Evolutionary conservation across 768 basidiomycete species (phyloP).

Genomic region (Boletales sp.): DNA sequence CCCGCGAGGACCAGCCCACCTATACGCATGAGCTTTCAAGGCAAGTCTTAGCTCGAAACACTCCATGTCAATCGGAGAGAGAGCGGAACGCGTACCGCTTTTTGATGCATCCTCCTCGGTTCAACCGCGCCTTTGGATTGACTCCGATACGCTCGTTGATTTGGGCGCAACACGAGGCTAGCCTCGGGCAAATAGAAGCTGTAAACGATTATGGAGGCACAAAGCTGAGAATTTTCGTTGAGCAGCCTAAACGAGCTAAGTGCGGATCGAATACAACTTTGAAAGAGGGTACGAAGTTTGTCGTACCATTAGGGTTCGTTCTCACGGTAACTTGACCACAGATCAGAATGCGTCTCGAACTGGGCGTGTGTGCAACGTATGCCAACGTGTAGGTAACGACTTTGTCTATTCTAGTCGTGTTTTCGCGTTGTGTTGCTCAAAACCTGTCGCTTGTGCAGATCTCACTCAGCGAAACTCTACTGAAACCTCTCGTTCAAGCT

Average conservation of each 20-base stretch:
- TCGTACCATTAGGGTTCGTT: slow-evolving; percentile 5
- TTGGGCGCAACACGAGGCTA: background rate
- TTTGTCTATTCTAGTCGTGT: slow-evolving; percentile 1
- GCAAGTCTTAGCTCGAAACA: background rate
- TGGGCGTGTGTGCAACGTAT: background rate
- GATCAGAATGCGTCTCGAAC: too few relatives aligned
- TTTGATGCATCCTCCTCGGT: slow-evolving; percentile 13
- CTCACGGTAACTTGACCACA: slow-evolving; percentile 8
- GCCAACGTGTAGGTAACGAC: background rate
- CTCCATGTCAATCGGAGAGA: background rate
- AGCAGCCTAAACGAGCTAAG: too few relatives aligned
- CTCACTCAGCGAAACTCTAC: slow-evolving; percentile 2
- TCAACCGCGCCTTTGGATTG: background rate
- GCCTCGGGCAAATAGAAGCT: background rate
- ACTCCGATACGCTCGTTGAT: slow-evolving; percentile 2
- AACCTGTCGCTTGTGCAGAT: slow-evolving; percentile 2
- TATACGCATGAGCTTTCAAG: slow-evolving; percentile 20
- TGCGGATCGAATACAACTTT: background rate
- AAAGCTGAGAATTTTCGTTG: too few relatives aligned
- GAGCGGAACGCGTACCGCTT: slow-evolving; percentile 13
- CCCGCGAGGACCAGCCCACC: slow-evolving; percentile 27
- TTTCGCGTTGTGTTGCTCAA: background rate
- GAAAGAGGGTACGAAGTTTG: slow-evolving; percentile 1
- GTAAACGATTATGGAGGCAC: background rate
- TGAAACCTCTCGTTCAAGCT: background rate